Evolutionary conservation across 805 yeast species (phyloP).

Genomic region (Barnettozyma salicaria): DNA sequence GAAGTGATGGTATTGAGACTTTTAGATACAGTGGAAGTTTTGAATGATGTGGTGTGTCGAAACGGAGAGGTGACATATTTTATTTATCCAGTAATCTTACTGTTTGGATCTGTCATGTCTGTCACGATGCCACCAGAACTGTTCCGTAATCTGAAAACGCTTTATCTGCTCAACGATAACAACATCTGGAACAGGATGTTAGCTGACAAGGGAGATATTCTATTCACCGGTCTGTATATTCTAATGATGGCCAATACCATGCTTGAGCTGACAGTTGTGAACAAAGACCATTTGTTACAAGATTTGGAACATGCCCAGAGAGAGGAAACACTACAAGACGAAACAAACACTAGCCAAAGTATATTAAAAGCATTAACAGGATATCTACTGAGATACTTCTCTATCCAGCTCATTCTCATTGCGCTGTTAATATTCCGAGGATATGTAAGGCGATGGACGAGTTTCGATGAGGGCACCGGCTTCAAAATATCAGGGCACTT

Average conservation of each 20-base stretch:
- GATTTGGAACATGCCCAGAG: slow-evolving; percentile 1
- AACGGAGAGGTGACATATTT: slow-evolving; percentile 9
- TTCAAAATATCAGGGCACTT: slow-evolving; percentile 11
- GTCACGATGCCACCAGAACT: slow-evolving; percentile 8
- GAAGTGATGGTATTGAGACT: neutral
- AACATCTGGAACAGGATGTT: slow-evolving; percentile 16
- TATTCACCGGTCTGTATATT: slow-evolving; percentile 11
- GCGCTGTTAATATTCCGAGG: slow-evolving; percentile 1
- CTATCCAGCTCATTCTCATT: slow-evolving; percentile 2
- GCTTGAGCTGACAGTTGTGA: slow-evolving; percentile 3
- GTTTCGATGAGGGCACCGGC: slow-evolving; percentile 6
- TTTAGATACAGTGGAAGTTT: neutral
- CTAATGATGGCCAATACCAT: slow-evolving; percentile 5
- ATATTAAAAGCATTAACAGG: slow-evolving; percentile 4
- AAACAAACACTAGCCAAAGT: neutral
- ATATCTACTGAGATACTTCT: neutral
- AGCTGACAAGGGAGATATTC: slow-evolving; percentile 15
- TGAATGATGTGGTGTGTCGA: slow-evolving; percentile 4
- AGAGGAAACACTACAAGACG: too few species aligned
- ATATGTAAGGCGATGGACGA: slow-evolving; percentile 1
- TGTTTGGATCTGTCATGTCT: slow-evolving; percentile 7
- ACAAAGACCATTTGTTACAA: slow-evolving; percentile 3
- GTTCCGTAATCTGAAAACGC: slow-evolving; percentile 8
- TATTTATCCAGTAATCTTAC: slow-evolving; percentile 7
- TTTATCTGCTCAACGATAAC: slow-evolving; percentile 10